phyloP scores from a whole-genome alignment of 1,284 basidiomycete species.

The Trichosporon asahii region DNA sequence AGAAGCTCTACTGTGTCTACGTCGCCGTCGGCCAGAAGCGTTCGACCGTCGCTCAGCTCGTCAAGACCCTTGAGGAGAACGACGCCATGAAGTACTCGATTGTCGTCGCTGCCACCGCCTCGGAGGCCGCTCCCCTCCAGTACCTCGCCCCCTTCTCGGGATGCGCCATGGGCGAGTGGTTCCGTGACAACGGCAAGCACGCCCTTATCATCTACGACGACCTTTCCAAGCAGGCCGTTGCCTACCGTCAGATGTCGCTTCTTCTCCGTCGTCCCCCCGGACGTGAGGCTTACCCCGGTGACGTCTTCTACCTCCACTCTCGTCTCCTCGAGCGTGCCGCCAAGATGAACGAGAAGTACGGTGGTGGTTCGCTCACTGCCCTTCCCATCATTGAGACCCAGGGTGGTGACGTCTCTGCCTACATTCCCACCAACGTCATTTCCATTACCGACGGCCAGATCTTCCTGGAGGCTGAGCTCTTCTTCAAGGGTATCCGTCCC shows the following conservation, averaged over 20 bases:
- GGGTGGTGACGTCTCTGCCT: conserved; percentile 99
- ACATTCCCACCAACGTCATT: conserved; percentile 82
- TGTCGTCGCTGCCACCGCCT: conserved; percentile 97
- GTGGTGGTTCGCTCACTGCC: conserved; percentile 96
- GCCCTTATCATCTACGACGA: conserved; percentile 99
- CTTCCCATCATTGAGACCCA: conserved; percentile 99
- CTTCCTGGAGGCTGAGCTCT: conserved; percentile 98
- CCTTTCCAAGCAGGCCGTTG: conserved; percentile 99
- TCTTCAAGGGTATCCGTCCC: conserved; percentile 99
- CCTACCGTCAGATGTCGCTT: conserved; percentile 99
- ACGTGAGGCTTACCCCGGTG: conserved; percentile 99
- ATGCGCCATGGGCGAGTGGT: conserved; percentile 99
- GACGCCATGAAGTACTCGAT: conserved; percentile 99
- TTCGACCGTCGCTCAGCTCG: conserved; percentile 98
- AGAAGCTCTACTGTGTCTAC: conserved; percentile 99
- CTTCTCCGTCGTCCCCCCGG: conserved; percentile 98
- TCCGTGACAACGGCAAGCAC: conserved; percentile 98
- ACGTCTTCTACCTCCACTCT: conserved; percentile 99
- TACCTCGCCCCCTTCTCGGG: conserved; percentile 99
- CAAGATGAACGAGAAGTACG: conserved; percentile 98
- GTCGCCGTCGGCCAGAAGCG: conserved; percentile 99
- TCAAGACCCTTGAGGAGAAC: conserved; percentile 98
- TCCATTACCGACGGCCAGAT: conserved; percentile 98
- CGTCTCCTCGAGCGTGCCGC: conserved; percentile 99
- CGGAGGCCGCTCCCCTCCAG: conserved; percentile 96